Evolutionary conservation across 768 basidiomycete genomes (phyloP).

Genomic region (Coprinopsis cinerea): DNA sequence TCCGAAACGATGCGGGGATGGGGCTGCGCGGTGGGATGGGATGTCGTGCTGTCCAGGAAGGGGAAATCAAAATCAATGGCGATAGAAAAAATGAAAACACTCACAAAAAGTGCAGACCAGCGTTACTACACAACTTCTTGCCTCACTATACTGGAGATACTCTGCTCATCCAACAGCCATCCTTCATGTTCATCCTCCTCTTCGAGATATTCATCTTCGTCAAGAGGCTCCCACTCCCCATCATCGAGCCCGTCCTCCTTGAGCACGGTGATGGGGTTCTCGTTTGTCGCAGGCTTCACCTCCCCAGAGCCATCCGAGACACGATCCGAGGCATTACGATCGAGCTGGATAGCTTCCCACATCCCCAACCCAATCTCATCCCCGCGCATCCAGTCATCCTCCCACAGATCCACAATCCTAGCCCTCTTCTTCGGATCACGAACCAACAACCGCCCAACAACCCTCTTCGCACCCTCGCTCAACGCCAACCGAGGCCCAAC

Average conservation of each 20-base stretch:
- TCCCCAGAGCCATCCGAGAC: neutral
- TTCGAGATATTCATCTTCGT: constrained; percentile 17
- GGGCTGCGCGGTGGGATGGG: neutral
- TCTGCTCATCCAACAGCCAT: constrained; percentile 25
- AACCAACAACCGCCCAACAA: constrained; percentile 61
- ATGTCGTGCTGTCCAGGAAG: too few species aligned
- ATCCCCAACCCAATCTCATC: constrained; percentile 17
- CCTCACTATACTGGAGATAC: constrained; percentile 21
- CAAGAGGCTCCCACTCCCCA: constrained; percentile 12
- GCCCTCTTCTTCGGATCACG: constrained; percentile 64
- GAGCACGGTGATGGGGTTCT: neutral
- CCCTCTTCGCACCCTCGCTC: constrained; percentile 40
- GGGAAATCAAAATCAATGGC: too few species aligned
- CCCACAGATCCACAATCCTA: constrained; percentile 59
- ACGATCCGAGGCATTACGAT: constrained; percentile 4
- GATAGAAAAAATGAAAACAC: neutral
- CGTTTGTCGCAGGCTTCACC: neutral
- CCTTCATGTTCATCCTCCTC: constrained; percentile 24
- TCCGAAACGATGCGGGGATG: neutral
- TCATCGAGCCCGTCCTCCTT: constrained; percentile 7
- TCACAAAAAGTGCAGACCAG: neutral
- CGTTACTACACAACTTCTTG: constrained; percentile 18
- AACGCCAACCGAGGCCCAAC: constrained; percentile 31
- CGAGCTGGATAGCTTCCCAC: constrained; percentile 7
- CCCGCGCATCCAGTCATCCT: constrained; percentile 42